A percentile compares a stretch with the other conserved stretches of the same genome.
These are phyloP conservation scores for Ogataea populi-albae DNA, from an alignment of 805 yeast genomes.

Conservation along the genomic window DNA sequence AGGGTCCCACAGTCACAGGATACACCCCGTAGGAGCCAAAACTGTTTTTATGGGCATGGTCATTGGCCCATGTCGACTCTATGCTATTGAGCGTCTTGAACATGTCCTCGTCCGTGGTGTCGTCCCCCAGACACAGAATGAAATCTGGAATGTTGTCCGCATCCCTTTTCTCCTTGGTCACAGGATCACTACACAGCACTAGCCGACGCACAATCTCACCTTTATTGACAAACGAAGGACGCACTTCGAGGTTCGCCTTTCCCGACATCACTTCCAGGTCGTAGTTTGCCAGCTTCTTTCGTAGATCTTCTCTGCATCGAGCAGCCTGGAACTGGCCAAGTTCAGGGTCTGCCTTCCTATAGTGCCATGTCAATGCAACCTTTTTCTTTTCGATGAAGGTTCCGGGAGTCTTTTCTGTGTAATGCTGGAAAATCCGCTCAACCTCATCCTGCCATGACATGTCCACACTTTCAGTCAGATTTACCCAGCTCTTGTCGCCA, in stretches of 20 bases:
- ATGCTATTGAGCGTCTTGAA: conserved; percentile 69
- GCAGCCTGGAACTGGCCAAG: conserved; percentile 85
- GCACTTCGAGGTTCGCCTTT: conserved; percentile 95
- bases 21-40: conserved; percentile 61
- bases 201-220: conserved; percentile 91
- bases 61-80: conserved; percentile 50
- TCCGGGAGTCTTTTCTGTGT: conserved; percentile 89
- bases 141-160: conserved; percentile 69
- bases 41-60: conserved; percentile 41
- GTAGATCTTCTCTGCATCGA: conserved; percentile 63
- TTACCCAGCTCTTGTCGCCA: conserved; percentile 69
- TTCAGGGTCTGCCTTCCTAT: conserved; percentile 91
- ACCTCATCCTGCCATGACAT: conserved; percentile 95
- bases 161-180: conserved; percentile 20
- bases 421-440: conserved; percentile 64
- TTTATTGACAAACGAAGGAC: conserved; percentile 91
- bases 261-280: conserved; percentile 97
- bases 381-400: conserved; percentile 81
- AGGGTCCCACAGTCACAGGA: conserved; percentile 92
- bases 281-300: conserved; percentile 54
- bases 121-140: conserved; percentile 90
- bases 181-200: conserved; percentile 62
- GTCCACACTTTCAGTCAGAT: conserved; percentile 76
- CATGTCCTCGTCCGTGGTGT: conserved; percentile 97
- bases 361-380: conserved; percentile 98